Evolutionary conservation across 805 yeast species (phyloP).

Genomic region (Yamadazyma tumulicola): DNA sequence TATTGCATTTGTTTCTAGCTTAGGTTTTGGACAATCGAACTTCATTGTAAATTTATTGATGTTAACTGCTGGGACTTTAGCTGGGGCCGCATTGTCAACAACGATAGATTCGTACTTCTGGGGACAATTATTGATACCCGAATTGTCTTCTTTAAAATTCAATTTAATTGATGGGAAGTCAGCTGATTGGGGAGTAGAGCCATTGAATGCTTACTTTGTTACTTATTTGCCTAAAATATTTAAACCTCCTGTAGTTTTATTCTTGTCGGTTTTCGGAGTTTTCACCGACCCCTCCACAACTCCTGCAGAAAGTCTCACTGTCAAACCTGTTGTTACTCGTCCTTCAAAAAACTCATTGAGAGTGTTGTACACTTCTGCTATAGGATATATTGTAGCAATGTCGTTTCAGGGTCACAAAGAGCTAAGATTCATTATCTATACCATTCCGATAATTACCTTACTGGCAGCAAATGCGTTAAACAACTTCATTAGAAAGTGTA

Average conservation of each 20-base stretch:
- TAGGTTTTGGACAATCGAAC: conserved; percentile 45
- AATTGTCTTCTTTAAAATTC: conserved; percentile 64
- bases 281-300: conserved; percentile 43
- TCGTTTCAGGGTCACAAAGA: conserved; percentile 91
- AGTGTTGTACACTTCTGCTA: conserved; percentile 47
- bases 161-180: conserved; percentile 78
- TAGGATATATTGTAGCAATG: conserved; percentile 56
- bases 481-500: conserved; percentile 13
- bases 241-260: conserved; percentile 44
- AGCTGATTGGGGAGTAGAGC: conserved; percentile 80
- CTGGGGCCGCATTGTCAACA: conserved; percentile 50
- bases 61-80: conserved; percentile 23
- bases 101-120: conserved; percentile 75
- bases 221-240: conserved; percentile 39
- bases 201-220: conserved; percentile 64
- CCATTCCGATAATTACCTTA: conserved; percentile 64
- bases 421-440: conserved; percentile 84
- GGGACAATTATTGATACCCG: conserved; percentile 64
- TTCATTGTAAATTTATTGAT: conserved; percentile 33
- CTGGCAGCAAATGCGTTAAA: conserved; percentile 62
- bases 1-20: conserved; percentile 44
- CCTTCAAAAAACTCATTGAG: conserved; percentile 37
- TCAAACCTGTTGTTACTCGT: conserved; percentile 18
- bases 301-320: neutral
- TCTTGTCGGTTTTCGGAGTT: conserved; percentile 31